These are phyloP conservation scores for Debaryomyces castellii DNA, from an alignment of 805 yeast genomes.

Conservation along the genomic window DNA sequence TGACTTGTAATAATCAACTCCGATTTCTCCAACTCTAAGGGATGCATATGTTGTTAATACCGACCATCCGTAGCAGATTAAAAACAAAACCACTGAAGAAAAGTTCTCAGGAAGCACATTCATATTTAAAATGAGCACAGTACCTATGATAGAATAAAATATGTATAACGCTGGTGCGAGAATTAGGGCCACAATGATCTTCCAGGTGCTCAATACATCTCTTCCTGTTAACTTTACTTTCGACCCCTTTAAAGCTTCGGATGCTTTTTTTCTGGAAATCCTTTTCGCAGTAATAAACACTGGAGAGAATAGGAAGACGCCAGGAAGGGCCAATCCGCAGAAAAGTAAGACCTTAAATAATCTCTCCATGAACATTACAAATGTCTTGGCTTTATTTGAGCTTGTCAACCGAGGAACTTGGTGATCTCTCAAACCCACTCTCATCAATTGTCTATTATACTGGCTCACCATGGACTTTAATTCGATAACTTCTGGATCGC, in stretches of 20 bases:
- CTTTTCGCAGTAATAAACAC: slow-evolving; percentile 34
- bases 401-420: slow-evolving; percentile 33
- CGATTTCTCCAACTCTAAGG: slow-evolving; percentile 41
- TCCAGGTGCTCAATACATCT: slow-evolving; percentile 45
- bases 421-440: slow-evolving; percentile 40
- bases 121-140: slow-evolving; percentile 18
- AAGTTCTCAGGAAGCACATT: slow-evolving; percentile 9
- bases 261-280: slow-evolving; percentile 35
- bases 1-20: slow-evolving; percentile 41
- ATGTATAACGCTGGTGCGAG: slow-evolving; percentile 41
- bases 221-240: slow-evolving; percentile 41
- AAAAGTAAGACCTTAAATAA: slow-evolving; percentile 27
- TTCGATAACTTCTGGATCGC: slow-evolving; percentile 32
- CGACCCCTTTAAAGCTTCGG: slow-evolving; percentile 37
- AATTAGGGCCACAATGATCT: slow-evolving; percentile 40
- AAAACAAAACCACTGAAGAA: slow-evolving; percentile 21
- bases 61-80: slow-evolving; percentile 33
- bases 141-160: slow-evolving; percentile 37
- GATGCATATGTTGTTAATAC: slow-evolving; percentile 42
- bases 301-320: slow-evolving; percentile 37
- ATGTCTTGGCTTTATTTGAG: slow-evolving; percentile 19
- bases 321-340: slow-evolving; percentile 36
- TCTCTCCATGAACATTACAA: slow-evolving; percentile 24
- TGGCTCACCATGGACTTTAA: slow-evolving; percentile 29
- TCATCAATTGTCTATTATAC: slow-evolving; percentile 31